phyloP scores from a whole-genome alignment of 2,329 filamentous ascomycete species.

The Ceratocystis lukuohia region DNA sequence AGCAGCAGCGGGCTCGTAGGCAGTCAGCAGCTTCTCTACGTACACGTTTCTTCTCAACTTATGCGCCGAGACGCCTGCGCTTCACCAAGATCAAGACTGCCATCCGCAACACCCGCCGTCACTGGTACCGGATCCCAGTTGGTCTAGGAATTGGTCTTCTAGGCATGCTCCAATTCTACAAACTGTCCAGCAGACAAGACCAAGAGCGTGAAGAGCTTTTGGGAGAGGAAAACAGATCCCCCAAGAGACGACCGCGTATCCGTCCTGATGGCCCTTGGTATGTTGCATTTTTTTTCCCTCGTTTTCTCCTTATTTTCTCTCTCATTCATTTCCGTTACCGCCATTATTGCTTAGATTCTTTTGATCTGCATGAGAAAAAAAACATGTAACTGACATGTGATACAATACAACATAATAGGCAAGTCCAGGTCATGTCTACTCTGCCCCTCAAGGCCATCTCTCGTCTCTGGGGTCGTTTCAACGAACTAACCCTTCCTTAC shows the following conservation, averaged over 20 bases:
- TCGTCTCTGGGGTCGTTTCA: constrained; percentile 79
- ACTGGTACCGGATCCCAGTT: constrained; percentile 86
- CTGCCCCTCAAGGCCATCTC: constrained; percentile 83
- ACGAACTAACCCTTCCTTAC: constrained; percentile 77
- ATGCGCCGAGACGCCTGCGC: constrained; percentile 14
- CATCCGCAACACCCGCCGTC: constrained; percentile 23
- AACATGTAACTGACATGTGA: constrained; percentile 17
- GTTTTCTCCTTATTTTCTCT: neutral
- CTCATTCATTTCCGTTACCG: neutral
- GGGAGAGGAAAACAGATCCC: constrained; percentile 21
- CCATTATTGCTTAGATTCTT: constrained; percentile 6
- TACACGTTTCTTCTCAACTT: constrained; percentile 16
- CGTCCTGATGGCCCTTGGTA: constrained; percentile 76
- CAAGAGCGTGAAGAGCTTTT: constrained; percentile 19
- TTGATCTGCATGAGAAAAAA: neutral
- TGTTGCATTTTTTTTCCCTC: constrained; percentile 19
- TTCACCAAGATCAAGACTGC: constrained; percentile 18
- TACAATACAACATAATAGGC: constrained; percentile 34
- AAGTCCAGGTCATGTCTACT: constrained; percentile 87
- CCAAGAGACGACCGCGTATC: constrained; percentile 47
- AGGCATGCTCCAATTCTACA: constrained; percentile 72
- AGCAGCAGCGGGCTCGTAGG: constrained; percentile 9
- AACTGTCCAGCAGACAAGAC: constrained; percentile 43
- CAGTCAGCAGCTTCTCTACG: constrained; percentile 10
- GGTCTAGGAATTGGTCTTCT: constrained; percentile 75